phyloP scores from a whole-genome alignment of 768 basidiomycete species.

The Solioccasus polychromus region DNA sequence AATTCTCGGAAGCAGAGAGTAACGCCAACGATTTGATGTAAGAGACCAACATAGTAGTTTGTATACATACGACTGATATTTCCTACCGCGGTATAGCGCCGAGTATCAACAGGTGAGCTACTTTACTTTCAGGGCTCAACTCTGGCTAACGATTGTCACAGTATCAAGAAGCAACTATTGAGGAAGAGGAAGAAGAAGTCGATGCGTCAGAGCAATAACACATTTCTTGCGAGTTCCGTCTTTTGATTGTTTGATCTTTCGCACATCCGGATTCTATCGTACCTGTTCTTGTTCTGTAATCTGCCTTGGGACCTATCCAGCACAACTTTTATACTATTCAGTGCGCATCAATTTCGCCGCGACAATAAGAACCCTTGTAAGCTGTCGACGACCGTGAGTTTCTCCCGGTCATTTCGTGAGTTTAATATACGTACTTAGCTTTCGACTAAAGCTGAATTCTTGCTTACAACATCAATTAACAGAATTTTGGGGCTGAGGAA shows the following conservation, averaged over 20 bases:
- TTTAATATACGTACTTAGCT: neutral
- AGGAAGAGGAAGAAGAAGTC: slow-evolving; percentile 39
- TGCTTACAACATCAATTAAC: neutral
- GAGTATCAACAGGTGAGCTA: slow-evolving; percentile 81
- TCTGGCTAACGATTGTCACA: slow-evolving; percentile 21
- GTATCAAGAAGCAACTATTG: slow-evolving; percentile 58
- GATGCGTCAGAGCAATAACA: slow-evolving; percentile 31
- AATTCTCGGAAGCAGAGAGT: slow-evolving; percentile 87
- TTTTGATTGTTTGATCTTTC: slow-evolving; percentile 1
- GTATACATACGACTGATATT: slow-evolving; percentile 5
- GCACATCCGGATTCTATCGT: slow-evolving; percentile 10
- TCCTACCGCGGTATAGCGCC: slow-evolving; percentile 44
- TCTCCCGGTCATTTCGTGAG: too few relatives aligned
- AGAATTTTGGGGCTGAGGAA: too few relatives aligned
- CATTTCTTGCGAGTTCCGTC: neutral
- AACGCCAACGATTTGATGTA: slow-evolving; percentile 79
- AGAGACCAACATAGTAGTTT: slow-evolving; percentile 29
- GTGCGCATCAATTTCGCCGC: too few relatives aligned
- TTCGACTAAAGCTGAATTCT: neutral
- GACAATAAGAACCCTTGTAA: too few relatives aligned
- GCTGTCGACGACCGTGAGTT: too few relatives aligned
- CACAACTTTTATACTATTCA: neutral
- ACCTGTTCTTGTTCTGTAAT: slow-evolving; percentile 23
- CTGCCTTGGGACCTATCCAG: slow-evolving; percentile 2
- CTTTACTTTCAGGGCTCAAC: neutral